Evolutionary conservation across 2,329 filamentous ascomycete species (phyloP), one percentile per base, ranked within the genome.

Genomic region (Salinomyces thailandicus): DNA sequence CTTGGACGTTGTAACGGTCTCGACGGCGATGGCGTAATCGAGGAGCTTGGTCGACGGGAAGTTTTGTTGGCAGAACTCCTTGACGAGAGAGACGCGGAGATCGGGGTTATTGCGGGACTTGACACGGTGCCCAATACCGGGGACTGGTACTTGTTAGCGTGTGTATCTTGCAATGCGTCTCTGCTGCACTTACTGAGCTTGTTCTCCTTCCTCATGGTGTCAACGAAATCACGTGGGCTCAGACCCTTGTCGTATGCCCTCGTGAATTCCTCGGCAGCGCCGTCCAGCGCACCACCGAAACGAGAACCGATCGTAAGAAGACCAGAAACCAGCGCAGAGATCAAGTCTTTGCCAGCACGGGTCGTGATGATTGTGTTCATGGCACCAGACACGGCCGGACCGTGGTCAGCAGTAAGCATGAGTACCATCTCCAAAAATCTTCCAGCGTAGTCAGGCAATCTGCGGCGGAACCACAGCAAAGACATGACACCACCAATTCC

Each of bases 301-400:
- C 91, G 83, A 41, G 89, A 95, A 59, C 91, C 91, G 57, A 98
- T 98, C 55, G 91, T 98, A 61, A 98, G 72, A 37, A 98, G 83
- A 85, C 91, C 91, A 55, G 84, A 84, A 39, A 98, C 91, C 46
- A 98, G 76, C 32, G 91, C 83, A 56, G 80, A 87, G 72, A 98
- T 96, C 52, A 98, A 72, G 62, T 98, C 91, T 76, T 98, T 98
- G 64, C 91, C 91, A 47, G 91, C 91, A 83, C 91, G 85, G 42
- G 91, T 98, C 46, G 91, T 98, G 64, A 98, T 96, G 64, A 98
- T 98, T 63, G 91, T 98, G 81, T 98, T 98, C 91, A 98, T 98
- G 65, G 91, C 91, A 76, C 91, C 91, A 54, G 91, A 98, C 54
- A 98, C 91, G 55, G 91, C 91, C 37, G 91, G 91, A 68, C 91